Base-by-base conservation (phyloP, 2,329 filamentous ascomycete genomes). In the Fusarium pseudoanthophilum region DNA sequence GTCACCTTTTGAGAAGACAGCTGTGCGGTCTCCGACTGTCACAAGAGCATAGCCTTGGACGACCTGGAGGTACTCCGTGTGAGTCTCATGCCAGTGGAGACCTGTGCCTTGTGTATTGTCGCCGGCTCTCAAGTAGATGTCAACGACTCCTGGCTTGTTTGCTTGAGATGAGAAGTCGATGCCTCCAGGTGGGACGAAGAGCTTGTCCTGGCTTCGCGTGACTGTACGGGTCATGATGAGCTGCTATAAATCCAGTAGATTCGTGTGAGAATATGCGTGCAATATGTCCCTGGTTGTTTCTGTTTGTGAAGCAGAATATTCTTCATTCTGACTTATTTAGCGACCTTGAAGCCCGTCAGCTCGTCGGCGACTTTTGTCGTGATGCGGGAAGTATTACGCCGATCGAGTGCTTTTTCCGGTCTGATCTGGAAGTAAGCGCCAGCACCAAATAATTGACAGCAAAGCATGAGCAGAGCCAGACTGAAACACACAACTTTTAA, bases 41-140 rank as follows among this genome's bases (percentile, higher is more conserved):
- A 77, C 61, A 13, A 75, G 60, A 11, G 75, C 73, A 40, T 76
- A 74, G 32, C 75, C 71, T 45, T 70, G 62, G 7, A 71, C 28
- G 36, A 76, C 60, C 53, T 77, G 45, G 2, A 77, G 34, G 45
- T 76, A 70, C 42, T 77, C 72, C 16, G 67, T 70, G 24, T 70
- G 66, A 30, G 49, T 60, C 28, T 74, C 69, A 13, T 75, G 72
- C 72, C 72, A 74, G 42, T 74, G 72, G 4, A 75, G 71, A 15
- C 72, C 71, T 26, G 70, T 74, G 18, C 60, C 55, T 7, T 60
- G 60, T 9, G 67, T 66, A 8, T 49, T 43, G 4, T 70, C 67
- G 7, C 63, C 68, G 15, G 58, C 57, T 34, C 58, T 60, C n/a
- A 72, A 34, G 32, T 59, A 40, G n/a, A 72, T 71, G 16, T 52